Base-by-base conservation (phyloP, 805 yeast species). In the Ogataea ramenticola region DNA sequence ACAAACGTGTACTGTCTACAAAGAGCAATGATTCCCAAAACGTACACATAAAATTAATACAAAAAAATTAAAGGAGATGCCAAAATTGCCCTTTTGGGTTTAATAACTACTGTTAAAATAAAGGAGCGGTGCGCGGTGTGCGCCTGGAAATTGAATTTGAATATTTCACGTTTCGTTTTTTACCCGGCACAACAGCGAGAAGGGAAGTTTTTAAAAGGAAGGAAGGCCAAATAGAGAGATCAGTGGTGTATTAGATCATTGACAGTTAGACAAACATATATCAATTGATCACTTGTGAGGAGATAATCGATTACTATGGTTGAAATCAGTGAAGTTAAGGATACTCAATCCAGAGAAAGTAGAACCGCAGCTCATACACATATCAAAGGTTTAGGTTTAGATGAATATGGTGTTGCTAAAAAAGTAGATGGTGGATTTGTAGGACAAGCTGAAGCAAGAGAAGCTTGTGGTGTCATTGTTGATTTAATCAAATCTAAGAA, bases 291-390 rank as follows among this genome's bases (percentile, higher is more conserved):
- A 10, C 6, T 24, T 24, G 27, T 24, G 27, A 24, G 10, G 6
- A 7, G 27, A 24, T 24, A 24, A 24, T 7, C 2, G 14, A 7
- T 19, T 15, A 29, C 29, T 4, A 85, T 86, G 95, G 91, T 82
- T 36, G 83, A 81, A 60, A 82, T 86, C 55, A 78, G 71, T 63
- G 95, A 87, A 62, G 84, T 86, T 40, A 84, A 80, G 52, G 82
- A 84, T 44, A 52, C 64, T 22, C 41, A 39, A 16, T 30, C 43
- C 24, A 71, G 80, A 44, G 84, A 79, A 46, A 70, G 75, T 45
- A 74, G 96, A 52, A 86, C 96, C 1, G 96, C 98, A 1, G 93
- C 99, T 4, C 99, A 91, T 62, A 90, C 99, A 2, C 99, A 91
- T 62, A 91, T 91, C 72, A 84, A 83, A 56, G 98, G 98, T 2